A percentile compares a stretch with the other conserved stretches of the same genome.
Evolutionary conservation across 2,329 filamentous ascomycete genomes (phyloP).

Genomic region (Nemania sp.): DNA sequence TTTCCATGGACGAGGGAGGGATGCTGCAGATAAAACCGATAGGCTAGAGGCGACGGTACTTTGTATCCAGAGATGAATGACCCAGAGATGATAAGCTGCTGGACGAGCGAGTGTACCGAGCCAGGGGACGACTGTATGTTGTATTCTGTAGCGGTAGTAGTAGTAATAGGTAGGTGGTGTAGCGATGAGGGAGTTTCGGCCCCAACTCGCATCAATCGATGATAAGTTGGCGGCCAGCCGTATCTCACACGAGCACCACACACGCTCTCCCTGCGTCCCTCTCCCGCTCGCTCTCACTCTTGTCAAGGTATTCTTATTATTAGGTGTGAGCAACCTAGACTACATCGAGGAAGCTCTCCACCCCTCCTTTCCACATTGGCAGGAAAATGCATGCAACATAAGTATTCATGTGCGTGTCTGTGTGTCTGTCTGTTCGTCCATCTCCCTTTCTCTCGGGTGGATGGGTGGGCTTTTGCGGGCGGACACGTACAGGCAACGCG

Average conservation of each 20-base stretch:
- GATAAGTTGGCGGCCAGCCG: conserved; percentile 4
- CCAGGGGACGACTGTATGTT: conserved; percentile 3
- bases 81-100: conserved; percentile 26
- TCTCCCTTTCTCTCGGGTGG: too few relatives aligned
- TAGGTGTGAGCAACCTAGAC: not conserved
- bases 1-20: conserved; percentile 4
- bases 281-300: not conserved
- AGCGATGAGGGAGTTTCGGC: conserved; percentile 23
- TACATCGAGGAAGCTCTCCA: not conserved
- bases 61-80: conserved; percentile 12
- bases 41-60: conserved; percentile 23
- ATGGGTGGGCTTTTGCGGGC: too few relatives aligned
- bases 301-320: not conserved
- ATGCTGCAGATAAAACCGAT: conserved; percentile 25
- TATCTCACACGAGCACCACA: not conserved
- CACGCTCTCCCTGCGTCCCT: not conserved
- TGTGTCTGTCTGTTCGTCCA: not conserved
- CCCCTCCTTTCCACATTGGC: not conserved
- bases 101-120: conserved; percentile 15
- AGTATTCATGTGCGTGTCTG: not conserved
- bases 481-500: not conserved
- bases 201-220: conserved; percentile 19
- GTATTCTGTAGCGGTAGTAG: not conserved
- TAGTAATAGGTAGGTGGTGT: not conserved
- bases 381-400: not conserved